These are phyloP conservation scores for Microcyclosporella mali DNA, from an alignment of 2,329 filamentous ascomycete species.

Conservation along the genomic window DNA sequence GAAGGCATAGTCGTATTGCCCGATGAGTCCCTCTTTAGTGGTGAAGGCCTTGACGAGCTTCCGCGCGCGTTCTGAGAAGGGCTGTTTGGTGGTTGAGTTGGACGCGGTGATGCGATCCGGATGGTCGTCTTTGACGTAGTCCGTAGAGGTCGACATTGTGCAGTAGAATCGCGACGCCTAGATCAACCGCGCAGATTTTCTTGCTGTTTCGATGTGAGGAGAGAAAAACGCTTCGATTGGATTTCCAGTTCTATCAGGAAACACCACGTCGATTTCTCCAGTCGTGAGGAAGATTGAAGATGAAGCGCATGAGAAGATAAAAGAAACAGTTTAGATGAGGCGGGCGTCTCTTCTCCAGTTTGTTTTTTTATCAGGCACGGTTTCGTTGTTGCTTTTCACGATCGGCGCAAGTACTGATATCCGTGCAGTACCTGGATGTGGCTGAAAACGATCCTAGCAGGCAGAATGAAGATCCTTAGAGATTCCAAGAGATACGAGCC, in stretches of 20 bases:
- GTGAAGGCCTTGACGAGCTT: slow-evolving; percentile 43
- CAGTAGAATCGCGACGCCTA: neutral
- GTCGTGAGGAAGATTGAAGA: slow-evolving; percentile 21
- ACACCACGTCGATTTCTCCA: slow-evolving; percentile 17
- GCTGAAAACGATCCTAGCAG: neutral
- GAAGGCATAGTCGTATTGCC: slow-evolving; percentile 83
- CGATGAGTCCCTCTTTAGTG: slow-evolving; percentile 62
- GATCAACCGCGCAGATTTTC: no score
- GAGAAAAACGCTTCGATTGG: no score
- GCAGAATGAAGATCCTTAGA: neutral
- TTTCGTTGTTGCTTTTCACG: neutral
- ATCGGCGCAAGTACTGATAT: neutral
- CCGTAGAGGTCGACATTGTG: slow-evolving; percentile 19
- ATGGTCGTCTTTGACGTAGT: slow-evolving; percentile 35
- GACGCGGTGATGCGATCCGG: slow-evolving; percentile 42
- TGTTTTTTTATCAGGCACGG: neutral
- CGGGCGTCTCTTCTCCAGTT: no score
- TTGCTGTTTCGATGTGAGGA: no score
- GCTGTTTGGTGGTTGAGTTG: slow-evolving; percentile 36
- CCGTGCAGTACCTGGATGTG: neutral
- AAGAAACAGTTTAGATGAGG: no score
- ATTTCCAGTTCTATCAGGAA: neutral
- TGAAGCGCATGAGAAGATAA: slow-evolving; percentile 17
- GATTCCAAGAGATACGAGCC: neutral
- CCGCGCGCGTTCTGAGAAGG: slow-evolving; percentile 37